Evolutionary conservation across 345 rosid genomes (phyloP).

Genomic region (Hibiscus mutabilis): DNA sequence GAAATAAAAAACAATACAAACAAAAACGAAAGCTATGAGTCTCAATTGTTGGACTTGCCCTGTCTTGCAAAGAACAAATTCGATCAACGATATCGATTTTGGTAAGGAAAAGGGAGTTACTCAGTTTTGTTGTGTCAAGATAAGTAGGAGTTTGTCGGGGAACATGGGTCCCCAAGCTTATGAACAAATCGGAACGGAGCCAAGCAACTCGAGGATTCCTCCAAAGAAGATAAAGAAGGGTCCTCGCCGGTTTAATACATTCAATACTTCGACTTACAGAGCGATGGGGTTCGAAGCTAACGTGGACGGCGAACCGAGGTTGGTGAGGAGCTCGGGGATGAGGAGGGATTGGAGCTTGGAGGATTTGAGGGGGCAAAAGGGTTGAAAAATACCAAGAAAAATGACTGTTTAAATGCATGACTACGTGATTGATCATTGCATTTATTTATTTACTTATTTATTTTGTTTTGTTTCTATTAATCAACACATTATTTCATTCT

Average conservation of each 20-base stretch:
- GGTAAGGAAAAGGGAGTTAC: not conserved
- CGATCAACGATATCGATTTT: constrained; percentile 14
- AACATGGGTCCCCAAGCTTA: constrained; percentile 19
- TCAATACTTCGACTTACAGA: constrained; percentile 10
- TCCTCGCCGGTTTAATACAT: constrained; percentile 33
- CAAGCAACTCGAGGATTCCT: constrained; percentile 10
- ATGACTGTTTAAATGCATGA: not conserved
- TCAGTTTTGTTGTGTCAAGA: constrained; percentile 5
- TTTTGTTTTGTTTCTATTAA: not conserved
- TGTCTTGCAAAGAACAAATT: constrained; percentile 27
- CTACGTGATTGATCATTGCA: not conserved
- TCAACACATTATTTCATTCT: not conserved
- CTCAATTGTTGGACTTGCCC: constrained; percentile 61
- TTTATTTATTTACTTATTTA: not conserved
- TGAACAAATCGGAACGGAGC: constrained; percentile 21
- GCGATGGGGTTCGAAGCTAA: constrained; percentile 12
- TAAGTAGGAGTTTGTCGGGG: constrained; percentile 43
- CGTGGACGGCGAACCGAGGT: constrained; percentile 39
- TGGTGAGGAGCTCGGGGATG: constrained; percentile 75
- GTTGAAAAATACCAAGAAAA: not conserved
- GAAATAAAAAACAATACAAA: not conserved
- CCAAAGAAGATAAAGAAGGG: constrained; percentile 26
- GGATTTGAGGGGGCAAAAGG: constrained; percentile 33
- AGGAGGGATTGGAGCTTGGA: constrained; percentile 98
- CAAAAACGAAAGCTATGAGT: constrained; percentile 28